Conservation (phyloP, 345 rosid species). For the Acer yangbiense region DNA sequence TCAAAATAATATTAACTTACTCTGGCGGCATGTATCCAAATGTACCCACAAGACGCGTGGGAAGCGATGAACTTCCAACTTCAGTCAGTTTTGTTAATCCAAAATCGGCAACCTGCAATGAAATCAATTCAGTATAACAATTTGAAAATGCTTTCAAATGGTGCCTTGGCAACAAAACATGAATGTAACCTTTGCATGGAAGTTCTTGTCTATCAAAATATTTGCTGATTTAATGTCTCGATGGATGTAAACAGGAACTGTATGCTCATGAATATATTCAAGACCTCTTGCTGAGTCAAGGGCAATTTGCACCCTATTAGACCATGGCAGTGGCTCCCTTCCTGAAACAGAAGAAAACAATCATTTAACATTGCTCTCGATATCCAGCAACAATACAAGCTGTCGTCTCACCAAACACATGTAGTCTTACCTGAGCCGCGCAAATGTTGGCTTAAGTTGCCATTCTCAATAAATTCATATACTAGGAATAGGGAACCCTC, state of each 20-base stretch:
- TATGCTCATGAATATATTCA: slow-evolving; percentile 96
- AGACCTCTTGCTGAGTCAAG: slow-evolving; percentile 99
- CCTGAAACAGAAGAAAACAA: slow-evolving; percentile 43
- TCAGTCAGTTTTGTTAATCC: slow-evolving; percentile 89
- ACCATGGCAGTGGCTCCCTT: slow-evolving; percentile 80
- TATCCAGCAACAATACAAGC: neutral
- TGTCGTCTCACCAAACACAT: neutral
- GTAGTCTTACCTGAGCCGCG: slow-evolving; percentile 70
- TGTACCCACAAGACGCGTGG: slow-evolving; percentile 86
- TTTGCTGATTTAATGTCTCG: slow-evolving; percentile 96
- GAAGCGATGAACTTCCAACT: slow-evolving; percentile 69
- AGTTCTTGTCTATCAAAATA: slow-evolving; percentile 86
- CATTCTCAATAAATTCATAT: slow-evolving; percentile 89
- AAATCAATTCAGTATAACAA: slow-evolving; percentile 9
- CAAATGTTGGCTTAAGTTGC: slow-evolving; percentile 89
- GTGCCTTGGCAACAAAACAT: slow-evolving; percentile 4
- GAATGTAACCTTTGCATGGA: slow-evolving; percentile 71
- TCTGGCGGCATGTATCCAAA: slow-evolving; percentile 99
- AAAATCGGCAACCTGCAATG: slow-evolving; percentile 88
- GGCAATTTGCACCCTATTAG: slow-evolving; percentile 88
- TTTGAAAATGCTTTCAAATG: slow-evolving; percentile 13
- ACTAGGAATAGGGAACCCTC: slow-evolving; percentile 92
- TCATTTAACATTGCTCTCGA: slow-evolving; percentile 13
- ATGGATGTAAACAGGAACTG: slow-evolving; percentile 96
- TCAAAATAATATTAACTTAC: slow-evolving; percentile 40